Conservation (phyloP, 2,329 filamentous ascomycete genomes). For the Penicillium corylophilum region DNA sequence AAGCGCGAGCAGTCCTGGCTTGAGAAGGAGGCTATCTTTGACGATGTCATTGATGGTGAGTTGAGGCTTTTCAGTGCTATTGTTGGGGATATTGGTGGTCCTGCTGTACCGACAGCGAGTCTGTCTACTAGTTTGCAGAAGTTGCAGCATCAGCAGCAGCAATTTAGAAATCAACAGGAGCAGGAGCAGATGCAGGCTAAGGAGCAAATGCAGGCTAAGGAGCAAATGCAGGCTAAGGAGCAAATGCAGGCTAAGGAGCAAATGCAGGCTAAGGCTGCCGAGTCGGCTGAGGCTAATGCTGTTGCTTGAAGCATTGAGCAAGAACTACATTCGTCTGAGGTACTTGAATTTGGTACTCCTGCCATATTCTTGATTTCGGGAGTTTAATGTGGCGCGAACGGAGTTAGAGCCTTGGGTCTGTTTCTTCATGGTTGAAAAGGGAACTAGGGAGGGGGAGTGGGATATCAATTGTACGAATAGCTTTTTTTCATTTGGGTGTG, state of each 20-base stretch:
- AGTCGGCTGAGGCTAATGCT: conserved; percentile 10
- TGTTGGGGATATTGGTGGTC: conserved; percentile 15
- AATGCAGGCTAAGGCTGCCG: conserved; percentile 12
- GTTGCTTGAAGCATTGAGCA: not conserved
- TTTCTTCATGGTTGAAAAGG: conserved; percentile 4
- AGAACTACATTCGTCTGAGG: not conserved
- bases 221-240: conserved; percentile 17
- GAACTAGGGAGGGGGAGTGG: not conserved
- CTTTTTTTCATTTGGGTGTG: conserved; percentile 1
- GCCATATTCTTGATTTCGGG: conserved; percentile 1
- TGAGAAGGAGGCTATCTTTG: conserved; percentile 45
- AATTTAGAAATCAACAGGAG: conserved; percentile 22
- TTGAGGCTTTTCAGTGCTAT: conserved; percentile 35
- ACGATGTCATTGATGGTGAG: conserved; percentile 45
- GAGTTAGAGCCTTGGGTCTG: conserved; percentile 5
- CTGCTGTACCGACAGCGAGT: conserved; percentile 5
- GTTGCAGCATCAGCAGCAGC: conserved; percentile 23
- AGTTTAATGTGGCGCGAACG: conserved; percentile 1
- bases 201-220: conserved; percentile 15
- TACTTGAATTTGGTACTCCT: not conserved
- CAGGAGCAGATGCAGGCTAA: conserved; percentile 15
- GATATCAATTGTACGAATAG: conserved; percentile 23
- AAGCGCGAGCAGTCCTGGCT: conserved; percentile 41
- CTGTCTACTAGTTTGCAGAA: conserved; percentile 23
- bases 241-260: conserved; percentile 18